phyloP scores from a whole-genome alignment of 2,329 filamentous ascomycete genomes.

The Bimuria novae-zelandiae region DNA sequence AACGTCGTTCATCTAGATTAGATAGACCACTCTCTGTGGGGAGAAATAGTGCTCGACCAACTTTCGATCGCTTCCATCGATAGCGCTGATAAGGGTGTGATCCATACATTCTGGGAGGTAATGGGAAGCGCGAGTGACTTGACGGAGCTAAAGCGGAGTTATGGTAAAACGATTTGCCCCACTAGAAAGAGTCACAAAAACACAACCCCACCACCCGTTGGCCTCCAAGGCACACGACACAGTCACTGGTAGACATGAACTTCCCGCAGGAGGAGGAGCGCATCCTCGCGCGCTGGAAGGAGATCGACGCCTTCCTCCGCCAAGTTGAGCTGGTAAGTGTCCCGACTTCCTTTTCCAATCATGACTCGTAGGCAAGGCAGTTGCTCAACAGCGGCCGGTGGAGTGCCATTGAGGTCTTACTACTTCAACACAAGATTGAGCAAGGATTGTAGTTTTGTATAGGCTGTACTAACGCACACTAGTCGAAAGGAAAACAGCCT shows the following conservation, averaged over 20 bases:
- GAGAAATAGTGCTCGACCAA: too few relatives aligned
- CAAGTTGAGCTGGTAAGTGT: slow-evolving; percentile 72
- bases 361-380: background rate
- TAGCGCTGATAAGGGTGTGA: too few relatives aligned
- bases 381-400: background rate
- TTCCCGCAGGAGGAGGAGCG: slow-evolving; percentile 91
- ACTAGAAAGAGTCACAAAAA: slow-evolving; percentile 35
- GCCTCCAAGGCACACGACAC: slow-evolving; percentile 22
- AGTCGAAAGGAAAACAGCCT: slow-evolving; percentile 74
- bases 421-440: too few relatives aligned
- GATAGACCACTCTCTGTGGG: too few relatives aligned
- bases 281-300: slow-evolving; percentile 83
- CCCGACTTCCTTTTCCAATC: background rate
- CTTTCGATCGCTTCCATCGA: too few relatives aligned
- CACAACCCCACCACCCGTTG: slow-evolving; percentile 34
- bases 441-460: too few relatives aligned
- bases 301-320: slow-evolving; percentile 87
- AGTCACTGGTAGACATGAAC: slow-evolving; percentile 78
- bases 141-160: slow-evolving; percentile 24
- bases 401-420: background rate
- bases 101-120: background rate
- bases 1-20: too few relatives aligned
- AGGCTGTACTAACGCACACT: slow-evolving; percentile 13
- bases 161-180: slow-evolving; percentile 24
- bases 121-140: slow-evolving; percentile 28